Percentiles rank a stretch among this genome's conserved stretches.
These are phyloP conservation scores for Hypoxylon sp. DNA, from an alignment of 2,329 filamentous ascomycete species.

Conservation along the genomic window DNA sequence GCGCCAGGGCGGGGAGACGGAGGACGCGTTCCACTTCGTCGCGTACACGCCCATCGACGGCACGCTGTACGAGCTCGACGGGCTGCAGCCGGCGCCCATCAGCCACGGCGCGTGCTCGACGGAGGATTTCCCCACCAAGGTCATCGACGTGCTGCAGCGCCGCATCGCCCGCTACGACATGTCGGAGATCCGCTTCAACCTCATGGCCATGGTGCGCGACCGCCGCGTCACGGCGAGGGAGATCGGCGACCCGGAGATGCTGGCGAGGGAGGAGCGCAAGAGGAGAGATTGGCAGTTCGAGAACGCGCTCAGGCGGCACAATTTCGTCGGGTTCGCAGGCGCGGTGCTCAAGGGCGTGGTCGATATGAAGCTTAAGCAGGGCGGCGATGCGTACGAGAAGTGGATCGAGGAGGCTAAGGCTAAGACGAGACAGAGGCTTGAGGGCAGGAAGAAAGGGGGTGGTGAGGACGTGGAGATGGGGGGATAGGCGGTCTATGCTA, in stretches of 20 bases:
- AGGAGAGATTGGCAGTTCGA: slow-evolving; percentile 92
- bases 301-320: slow-evolving; percentile 91
- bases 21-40: slow-evolving; percentile 98
- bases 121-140: slow-evolving; percentile 82
- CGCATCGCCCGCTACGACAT: slow-evolving; percentile 88
- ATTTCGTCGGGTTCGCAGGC: slow-evolving; percentile 96
- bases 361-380: slow-evolving; percentile 77
- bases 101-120: slow-evolving; percentile 81
- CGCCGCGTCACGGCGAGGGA: slow-evolving; percentile 82
- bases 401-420: slow-evolving; percentile 80
- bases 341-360: slow-evolving; percentile 91
- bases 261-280: slow-evolving; percentile 87
- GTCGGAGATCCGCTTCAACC: slow-evolving; percentile 93
- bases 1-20: slow-evolving; percentile 77
- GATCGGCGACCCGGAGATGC: slow-evolving; percentile 83
- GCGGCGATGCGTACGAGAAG: slow-evolving; percentile 74
- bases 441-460: slow-evolving; percentile 57
- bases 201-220: slow-evolving; percentile 92
- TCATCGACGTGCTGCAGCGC: slow-evolving; percentile 88
- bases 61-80: slow-evolving; percentile 93
- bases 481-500: slow-evolving; percentile 39
- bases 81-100: slow-evolving; percentile 92
- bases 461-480: slow-evolving; percentile 63
- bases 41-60: slow-evolving; percentile 89
- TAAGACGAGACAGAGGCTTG: slow-evolving; percentile 64